Evolutionary conservation across 75 land plant species (phyloP).

Genomic region (Pinus taeda): DNA sequence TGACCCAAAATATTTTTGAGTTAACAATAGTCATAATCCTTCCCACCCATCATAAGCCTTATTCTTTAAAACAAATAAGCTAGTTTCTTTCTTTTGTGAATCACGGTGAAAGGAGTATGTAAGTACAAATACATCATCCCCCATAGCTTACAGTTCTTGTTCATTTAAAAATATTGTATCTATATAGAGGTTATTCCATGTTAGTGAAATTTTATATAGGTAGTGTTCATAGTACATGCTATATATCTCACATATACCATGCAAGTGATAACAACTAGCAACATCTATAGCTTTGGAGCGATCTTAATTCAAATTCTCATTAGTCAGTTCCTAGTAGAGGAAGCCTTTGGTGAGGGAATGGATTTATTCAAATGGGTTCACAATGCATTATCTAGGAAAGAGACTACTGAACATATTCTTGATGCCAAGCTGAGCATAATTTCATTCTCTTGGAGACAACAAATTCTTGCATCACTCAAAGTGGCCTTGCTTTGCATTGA

Average conservation of each 20-base stretch:
- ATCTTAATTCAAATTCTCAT: slow-evolving; percentile 82
- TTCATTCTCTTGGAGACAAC: slow-evolving; percentile 71
- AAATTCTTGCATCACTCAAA: slow-evolving; percentile 80
- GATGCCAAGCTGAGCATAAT: slow-evolving; percentile 69
- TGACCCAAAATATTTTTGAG: not conserved
- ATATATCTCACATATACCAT: slow-evolving; percentile 64
- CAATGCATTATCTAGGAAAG: slow-evolving; percentile 53
- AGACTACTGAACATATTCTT: slow-evolving; percentile 80
- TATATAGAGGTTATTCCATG: not conserved
- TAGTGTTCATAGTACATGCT: not conserved
- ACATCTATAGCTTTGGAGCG: slow-evolving; percentile 92
- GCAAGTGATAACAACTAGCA: slow-evolving; percentile 84
- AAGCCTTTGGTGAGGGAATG: slow-evolving; percentile 67
- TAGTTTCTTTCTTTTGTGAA: no score
- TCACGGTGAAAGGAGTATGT: no score
- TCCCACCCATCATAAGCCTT: not conserved
- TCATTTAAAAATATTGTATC: not conserved
- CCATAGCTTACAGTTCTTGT: no score
- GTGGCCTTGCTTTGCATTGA: slow-evolving; percentile 79
- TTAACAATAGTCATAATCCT: not conserved
- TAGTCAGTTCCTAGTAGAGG: slow-evolving; percentile 63
- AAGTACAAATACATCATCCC: no score
- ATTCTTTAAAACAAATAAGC: no score
- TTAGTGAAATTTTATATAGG: not conserved
- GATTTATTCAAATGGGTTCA: slow-evolving; percentile 93